Base-by-base conservation (phyloP, 768 basidiomycete genomes). In the Phaeotremella fagi region DNA sequence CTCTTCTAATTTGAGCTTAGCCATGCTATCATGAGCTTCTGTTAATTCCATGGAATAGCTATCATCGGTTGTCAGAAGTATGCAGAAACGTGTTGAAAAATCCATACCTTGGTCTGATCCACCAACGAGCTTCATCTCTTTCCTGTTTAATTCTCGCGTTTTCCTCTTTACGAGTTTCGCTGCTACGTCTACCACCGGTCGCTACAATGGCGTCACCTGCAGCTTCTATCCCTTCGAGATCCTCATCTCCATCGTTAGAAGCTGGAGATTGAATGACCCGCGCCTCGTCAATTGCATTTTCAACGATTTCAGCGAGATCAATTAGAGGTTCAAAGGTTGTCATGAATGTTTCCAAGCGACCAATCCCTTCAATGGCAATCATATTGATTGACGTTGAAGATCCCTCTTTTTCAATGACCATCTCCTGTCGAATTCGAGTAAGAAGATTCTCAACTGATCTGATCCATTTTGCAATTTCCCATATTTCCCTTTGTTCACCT, bases 401-500 rank as follows among this genome's bases (percentile, higher is more conserved):
- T 25, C 24, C 27, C 18, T 43, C 50, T 9, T 20, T 26, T 26
- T 59, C 54, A 20, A 28, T 29, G n/a, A 20, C 23, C 5, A 69
- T 29, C 26, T 64, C 62, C 28, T 61, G 49, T 16, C 42, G 16
- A n/a, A 70, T 51, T 16, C 61, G 29, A 3, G 29, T 35, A 0
- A 57, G 27, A 2, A 74, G 48, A 37, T 54, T 26, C 20, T 51
- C 51, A 11, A 69, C 54, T 0, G 48, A 52, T 26, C 66, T 46
- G 38, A 72, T 64, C 60, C 67, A 66, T 14, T 38, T 20, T 45
- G 51, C 63, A 12, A 64, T 51, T 24, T 70, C 66, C 69, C 67
- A 67, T 11, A 70, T 55, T 53, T 74, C 73, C 20, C 64, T 23
- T 9, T 58, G 65, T 48, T 57, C 57, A 7, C 69, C 69, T 42